Conservation (phyloP, 306 rosid genomes). For the Rosa chinensis region DNA sequence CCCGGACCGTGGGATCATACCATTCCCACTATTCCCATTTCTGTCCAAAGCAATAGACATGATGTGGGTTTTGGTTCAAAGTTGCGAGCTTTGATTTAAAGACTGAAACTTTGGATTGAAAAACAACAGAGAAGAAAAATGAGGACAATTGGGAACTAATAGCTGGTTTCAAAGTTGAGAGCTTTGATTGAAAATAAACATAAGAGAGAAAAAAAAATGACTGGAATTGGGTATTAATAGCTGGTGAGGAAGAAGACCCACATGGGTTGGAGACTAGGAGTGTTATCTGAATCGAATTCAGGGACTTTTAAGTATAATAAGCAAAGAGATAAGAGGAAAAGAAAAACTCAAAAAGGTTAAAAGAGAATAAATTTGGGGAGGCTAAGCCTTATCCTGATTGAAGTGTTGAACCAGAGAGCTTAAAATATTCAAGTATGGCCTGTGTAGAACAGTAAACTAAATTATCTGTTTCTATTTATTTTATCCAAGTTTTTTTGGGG, state of each 20-base stretch:
- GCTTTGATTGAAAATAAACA: neutral
- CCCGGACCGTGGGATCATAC: slow-evolving; percentile 34
- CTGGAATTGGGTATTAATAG: slow-evolving; percentile 29
- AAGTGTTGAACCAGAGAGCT: neutral
- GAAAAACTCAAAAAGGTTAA: slow-evolving; percentile 10
- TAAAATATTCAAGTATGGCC: slow-evolving; percentile 5
- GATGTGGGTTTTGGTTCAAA: slow-evolving; percentile 12
- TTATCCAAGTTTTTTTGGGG: neutral
- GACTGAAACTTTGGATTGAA: neutral
- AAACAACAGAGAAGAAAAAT: neutral
- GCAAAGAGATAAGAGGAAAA: neutral
- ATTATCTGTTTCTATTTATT: slow-evolving; percentile 32
- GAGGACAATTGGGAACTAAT: too few relatives aligned
- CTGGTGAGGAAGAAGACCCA: slow-evolving; percentile 25
- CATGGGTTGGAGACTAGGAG: slow-evolving; percentile 45
- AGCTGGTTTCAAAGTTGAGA: slow-evolving; percentile 25
- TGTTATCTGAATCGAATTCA: neutral
- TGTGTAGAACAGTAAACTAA: slow-evolving; percentile 16
- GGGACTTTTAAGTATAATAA: slow-evolving; percentile 9
- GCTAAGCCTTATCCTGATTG: slow-evolving; percentile 46
- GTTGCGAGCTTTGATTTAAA: neutral
- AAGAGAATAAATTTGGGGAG: slow-evolving; percentile 31
- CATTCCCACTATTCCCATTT: slow-evolving; percentile 21
- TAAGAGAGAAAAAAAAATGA: neutral
- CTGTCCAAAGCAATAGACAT: slow-evolving; percentile 54